Conservation (phyloP, 116 monocot species). For the Thalassia testudinum region DNA sequence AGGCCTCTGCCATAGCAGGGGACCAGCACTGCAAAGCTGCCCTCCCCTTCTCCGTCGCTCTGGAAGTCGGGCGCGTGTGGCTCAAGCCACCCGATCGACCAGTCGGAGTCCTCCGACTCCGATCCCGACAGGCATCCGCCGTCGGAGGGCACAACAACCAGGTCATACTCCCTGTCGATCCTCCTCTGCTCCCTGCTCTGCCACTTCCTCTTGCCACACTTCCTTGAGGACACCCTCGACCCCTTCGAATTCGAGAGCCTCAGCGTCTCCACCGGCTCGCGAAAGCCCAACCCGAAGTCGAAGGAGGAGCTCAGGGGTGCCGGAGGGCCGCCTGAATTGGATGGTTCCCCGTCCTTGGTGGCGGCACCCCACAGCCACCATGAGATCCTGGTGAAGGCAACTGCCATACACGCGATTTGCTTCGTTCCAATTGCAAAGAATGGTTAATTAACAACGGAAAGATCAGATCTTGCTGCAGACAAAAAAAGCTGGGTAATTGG, state of each 20-base stretch:
- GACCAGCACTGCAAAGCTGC: slow-evolving; percentile 67
- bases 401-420: slow-evolving; percentile 5
- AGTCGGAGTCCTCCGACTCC: slow-evolving; percentile 72
- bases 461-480: too few relatives aligned
- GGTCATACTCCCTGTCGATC: slow-evolving; percentile 55
- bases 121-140: slow-evolving; percentile 52
- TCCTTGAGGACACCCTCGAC: slow-evolving; percentile 6
- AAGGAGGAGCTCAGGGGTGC: slow-evolving; percentile 14
- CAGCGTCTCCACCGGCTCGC: slow-evolving; percentile 38
- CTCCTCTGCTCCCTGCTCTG: slow-evolving; percentile 45
- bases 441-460: too few relatives aligned
- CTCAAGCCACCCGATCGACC: slow-evolving; percentile 87
- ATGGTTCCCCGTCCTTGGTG: not conserved
- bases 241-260: slow-evolving; percentile 20
- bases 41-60: slow-evolving; percentile 26
- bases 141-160: slow-evolving; percentile 68
- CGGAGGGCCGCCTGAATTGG: not conserved
- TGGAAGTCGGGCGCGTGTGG: slow-evolving; percentile 51
- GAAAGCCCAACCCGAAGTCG: slow-evolving; percentile 40
- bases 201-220: slow-evolving; percentile 35
- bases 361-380: slow-evolving; percentile 17
- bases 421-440: too few relatives aligned
- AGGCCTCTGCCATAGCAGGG: slow-evolving; percentile 53
- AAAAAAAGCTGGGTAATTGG: too few relatives aligned
- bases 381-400: slow-evolving; percentile 14